Percentiles rank a stretch among this genome's conserved stretches.
Evolutionary conservation across 2,329 filamentous ascomycete species (phyloP).

Genomic region (Fusarium sp.): DNA sequence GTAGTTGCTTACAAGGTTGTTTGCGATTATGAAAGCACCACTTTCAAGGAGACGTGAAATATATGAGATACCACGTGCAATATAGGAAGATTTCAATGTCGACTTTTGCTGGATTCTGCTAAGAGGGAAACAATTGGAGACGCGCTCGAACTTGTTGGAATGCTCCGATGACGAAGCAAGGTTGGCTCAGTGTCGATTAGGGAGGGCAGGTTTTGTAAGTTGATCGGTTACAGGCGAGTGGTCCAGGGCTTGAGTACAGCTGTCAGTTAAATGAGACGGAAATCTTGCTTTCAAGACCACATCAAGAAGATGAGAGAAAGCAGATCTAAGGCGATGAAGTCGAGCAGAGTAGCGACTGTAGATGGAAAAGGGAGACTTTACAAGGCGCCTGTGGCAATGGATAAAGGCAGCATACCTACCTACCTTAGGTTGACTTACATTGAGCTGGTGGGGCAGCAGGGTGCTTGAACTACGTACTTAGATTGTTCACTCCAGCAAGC

Average conservation of each 20-base stretch:
- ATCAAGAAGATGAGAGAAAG: neutral
- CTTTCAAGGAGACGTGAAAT: neutral
- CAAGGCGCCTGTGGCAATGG: constrained; percentile 8
- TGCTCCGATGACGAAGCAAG: constrained; percentile 18
- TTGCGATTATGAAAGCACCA: neutral
- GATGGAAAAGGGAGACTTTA: constrained; percentile 36
- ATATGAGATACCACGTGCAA: neutral
- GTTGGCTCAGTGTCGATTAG: neutral
- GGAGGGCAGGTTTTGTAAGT: constrained; percentile 3
- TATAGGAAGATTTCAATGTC: neutral
- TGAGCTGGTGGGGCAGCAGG: constrained; percentile 24
- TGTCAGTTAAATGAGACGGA: neutral
- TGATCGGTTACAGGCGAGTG: constrained; percentile 8
- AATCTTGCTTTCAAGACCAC: neutral
- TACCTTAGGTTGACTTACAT: constrained; percentile 3
- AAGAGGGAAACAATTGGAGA: neutral
- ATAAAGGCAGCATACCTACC: neutral
- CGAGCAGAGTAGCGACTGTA: neutral
- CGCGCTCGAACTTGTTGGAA: neutral
- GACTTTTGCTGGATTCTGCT: neutral
- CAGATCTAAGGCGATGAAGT: neutral
- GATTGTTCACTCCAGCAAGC: neutral
- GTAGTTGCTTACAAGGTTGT: neutral
- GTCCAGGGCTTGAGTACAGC: neutral
- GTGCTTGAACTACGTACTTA: too few species aligned